phyloP scores from a whole-genome alignment of 2,329 filamentous ascomycete genomes.

The Knufia petricola region DNA sequence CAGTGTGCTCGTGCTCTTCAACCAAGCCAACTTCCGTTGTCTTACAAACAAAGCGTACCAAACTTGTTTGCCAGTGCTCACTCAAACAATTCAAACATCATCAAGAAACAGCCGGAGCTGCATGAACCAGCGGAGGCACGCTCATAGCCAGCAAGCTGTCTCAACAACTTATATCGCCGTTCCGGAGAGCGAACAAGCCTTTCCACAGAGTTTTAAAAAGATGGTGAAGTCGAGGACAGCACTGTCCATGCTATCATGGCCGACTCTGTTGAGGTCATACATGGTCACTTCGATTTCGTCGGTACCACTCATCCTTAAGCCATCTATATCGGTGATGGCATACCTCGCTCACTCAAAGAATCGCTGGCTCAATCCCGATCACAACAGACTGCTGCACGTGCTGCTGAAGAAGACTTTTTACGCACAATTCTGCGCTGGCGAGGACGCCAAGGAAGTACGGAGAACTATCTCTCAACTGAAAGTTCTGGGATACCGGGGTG shows the following conservation, averaged over 20 bases:
- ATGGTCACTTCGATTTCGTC: slow-evolving; percentile 22
- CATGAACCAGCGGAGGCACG: slow-evolving; percentile 11
- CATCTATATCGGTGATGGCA: slow-evolving; percentile 60
- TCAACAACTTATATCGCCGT: slow-evolving; percentile 11
- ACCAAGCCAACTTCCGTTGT: not conserved
- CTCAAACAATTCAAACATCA: not conserved
- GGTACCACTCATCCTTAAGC: slow-evolving; percentile 49
- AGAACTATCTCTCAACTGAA: slow-evolving; percentile 57
- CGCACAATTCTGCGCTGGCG: slow-evolving; percentile 81
- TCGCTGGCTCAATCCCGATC: slow-evolving; percentile 61
- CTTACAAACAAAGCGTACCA: not conserved
- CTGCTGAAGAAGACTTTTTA: slow-evolving; percentile 78
- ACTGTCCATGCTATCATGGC: slow-evolving; percentile 19
- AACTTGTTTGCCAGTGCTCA: not conserved
- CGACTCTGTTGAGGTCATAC: slow-evolving; percentile 21
- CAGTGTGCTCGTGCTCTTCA: not conserved
- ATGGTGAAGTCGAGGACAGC: slow-evolving; percentile 11
- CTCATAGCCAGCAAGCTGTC: slow-evolving; percentile 16
- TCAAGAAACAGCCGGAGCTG: not conserved
- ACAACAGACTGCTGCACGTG: slow-evolving; percentile 59
- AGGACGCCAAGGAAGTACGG: slow-evolving; percentile 58
- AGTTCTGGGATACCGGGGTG: slow-evolving; percentile 67
- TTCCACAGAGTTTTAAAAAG: not conserved
- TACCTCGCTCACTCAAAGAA: slow-evolving; percentile 60
- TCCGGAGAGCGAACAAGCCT: not conserved